These are phyloP conservation scores for Lupinus albus DNA, from an alignment of 306 rosid genomes.

Conservation along the genomic window DNA sequence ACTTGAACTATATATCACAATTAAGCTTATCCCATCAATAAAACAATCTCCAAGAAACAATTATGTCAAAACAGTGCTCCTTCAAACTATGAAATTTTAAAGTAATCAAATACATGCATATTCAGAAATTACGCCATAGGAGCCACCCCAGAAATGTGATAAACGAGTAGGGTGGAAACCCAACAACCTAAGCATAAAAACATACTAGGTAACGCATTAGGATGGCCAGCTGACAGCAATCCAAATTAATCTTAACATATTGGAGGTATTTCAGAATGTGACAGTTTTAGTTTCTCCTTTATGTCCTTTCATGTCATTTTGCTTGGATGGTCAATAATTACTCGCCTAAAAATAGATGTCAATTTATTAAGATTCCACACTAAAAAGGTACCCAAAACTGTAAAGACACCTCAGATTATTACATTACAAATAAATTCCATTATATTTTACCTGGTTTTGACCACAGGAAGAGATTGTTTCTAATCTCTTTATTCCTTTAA, in stretches of 20 bases:
- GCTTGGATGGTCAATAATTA: too few species aligned
- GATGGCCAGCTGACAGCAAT: neutral
- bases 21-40: neutral
- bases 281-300: neutral
- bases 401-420: slow-evolving; percentile 10
- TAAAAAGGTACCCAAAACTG: neutral
- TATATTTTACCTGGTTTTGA: slow-evolving; percentile 13
- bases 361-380: neutral
- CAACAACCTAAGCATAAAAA: neutral
- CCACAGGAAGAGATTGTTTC: slow-evolving; percentile 14
- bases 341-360: neutral
- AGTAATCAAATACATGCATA: too few species aligned
- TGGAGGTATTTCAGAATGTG: neutral
- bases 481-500: neutral
- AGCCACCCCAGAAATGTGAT: neutral
- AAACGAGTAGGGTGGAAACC: neutral
- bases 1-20: neutral
- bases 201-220: neutral
- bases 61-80: neutral
- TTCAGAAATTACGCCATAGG: neutral
- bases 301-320: neutral
- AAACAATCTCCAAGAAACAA: neutral
- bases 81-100: neutral
- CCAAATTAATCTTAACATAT: neutral
- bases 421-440: neutral